Base-by-base conservation (phyloP, 306 rosid species). In the Mimosa bimucronata region DNA sequence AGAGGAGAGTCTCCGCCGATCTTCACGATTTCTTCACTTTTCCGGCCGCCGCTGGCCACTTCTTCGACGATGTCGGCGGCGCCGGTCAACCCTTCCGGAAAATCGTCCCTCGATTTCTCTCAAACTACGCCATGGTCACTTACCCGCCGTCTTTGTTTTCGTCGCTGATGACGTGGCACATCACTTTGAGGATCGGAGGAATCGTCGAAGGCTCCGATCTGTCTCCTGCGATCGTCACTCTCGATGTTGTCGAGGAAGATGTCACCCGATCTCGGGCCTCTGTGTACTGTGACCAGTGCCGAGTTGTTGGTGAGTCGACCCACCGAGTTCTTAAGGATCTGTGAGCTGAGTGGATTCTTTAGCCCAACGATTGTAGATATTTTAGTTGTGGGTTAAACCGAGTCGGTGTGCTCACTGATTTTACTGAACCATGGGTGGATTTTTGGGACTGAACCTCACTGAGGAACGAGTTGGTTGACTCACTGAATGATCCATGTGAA, bases 191-290 rank as follows among this genome's bases (percentile, higher is more conserved):
- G 58, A 88, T 88, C 37, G 91, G 94, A 14, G 84, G 78, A 9
- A 53, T 78, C 7, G 42, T 65, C 1, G 82, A 79, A 1, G 90
- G 87, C 1, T 52, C 88, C 3, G 93, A 87, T 79, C 88, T 86
- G 16, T 80, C 77, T 1, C 77, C 91, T 18, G 29, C 84, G 12
- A 58, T 80, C 38, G 93, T 92, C 5, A 76, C 87, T 9, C 88
- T 95, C 28, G 94, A 95, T 82, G 82, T 95, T 38, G 93, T 95
- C 8, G 99, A 95, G 74, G 99, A 95, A 53, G 99, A 95, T n/a
- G 98, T 95, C 2, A 81, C 97, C 77, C 83, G 90, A 81, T 95
- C 98, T n/a, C 84, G 96, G 0, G 1, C 69, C 74, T 89, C 92
- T 3, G 83, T 87, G 30, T 93, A 93, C 73, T 95, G 98, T 71